A percentile compares a stretch with the other conserved stretches of the same genome.
Conservation (phyloP, 2,329 filamentous ascomycete genomes). For the Aspergillus piperis region DNA sequence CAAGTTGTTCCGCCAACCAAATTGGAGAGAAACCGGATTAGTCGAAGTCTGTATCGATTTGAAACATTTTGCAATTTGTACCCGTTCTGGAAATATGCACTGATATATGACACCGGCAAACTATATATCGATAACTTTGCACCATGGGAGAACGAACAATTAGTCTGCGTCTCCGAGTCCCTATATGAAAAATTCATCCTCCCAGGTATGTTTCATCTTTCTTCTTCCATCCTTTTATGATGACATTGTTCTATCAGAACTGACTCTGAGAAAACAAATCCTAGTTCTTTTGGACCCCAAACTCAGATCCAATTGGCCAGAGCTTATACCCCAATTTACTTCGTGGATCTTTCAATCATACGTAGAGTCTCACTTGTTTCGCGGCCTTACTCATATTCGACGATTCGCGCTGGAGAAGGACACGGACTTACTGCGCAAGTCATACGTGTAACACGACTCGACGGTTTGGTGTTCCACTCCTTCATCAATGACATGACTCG, state of each 20-base stretch:
- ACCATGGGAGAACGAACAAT: conserved; percentile 5
- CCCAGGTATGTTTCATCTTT: neutral
- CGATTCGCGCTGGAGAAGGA: neutral
- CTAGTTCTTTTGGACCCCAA: no score
- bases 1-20: neutral
- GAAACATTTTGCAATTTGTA: neutral
- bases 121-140: neutral
- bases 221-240: no score
- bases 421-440: no score
- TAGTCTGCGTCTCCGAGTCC: neutral
- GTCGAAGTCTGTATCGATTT: conserved; percentile 1
- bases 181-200: neutral
- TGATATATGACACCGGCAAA: neutral
- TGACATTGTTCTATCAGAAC: neutral
- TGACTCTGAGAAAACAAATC: neutral
- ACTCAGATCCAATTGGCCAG: no score
- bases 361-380: no score
- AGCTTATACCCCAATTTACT: no score
- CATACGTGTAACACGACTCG: no score
- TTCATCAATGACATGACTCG: no score
- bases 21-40: neutral
- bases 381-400: neutral
- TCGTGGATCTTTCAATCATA: no score
- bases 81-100: neutral
- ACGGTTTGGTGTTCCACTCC: no score